Evolutionary conservation across 352 stramenopile genomes (phyloP).

Genomic region (Globisporangium ultimum): DNA sequence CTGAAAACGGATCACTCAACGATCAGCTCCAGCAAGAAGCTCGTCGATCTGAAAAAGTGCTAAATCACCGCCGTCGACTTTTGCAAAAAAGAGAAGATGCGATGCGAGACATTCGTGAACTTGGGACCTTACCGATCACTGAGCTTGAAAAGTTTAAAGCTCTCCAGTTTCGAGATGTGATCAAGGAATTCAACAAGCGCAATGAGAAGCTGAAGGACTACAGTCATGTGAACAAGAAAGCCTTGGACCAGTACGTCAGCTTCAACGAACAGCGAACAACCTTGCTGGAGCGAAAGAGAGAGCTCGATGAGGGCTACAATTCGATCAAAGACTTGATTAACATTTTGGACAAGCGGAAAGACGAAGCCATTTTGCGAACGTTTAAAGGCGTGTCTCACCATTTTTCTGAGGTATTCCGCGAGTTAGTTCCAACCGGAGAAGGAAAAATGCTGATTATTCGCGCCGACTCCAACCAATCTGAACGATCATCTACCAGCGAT

Average conservation of each 20-base stretch:
- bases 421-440: slow-evolving; percentile 96
- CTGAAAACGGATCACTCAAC: slow-evolving; percentile 55
- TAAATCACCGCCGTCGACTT: slow-evolving; percentile 74
- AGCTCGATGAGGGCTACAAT: slow-evolving; percentile 94
- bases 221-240: slow-evolving; percentile 99
- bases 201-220: slow-evolving; percentile 98
- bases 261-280: slow-evolving; percentile 93
- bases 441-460: slow-evolving; percentile 97
- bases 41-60: slow-evolving; percentile 77
- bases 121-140: slow-evolving; percentile 93
- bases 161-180: slow-evolving; percentile 88
- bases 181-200: slow-evolving; percentile 92
- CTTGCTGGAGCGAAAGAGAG: slow-evolving; percentile 93
- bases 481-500: slow-evolving; percentile 10
- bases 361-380: slow-evolving; percentile 98
- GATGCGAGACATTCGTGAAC: slow-evolving; percentile 95
- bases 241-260: slow-evolving; percentile 98
- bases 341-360: slow-evolving; percentile 94
- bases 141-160: slow-evolving; percentile 93
- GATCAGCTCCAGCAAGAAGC: slow-evolving; percentile 86
- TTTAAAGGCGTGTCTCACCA: slow-evolving; percentile 98
- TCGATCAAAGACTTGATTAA: slow-evolving; percentile 88
- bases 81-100: slow-evolving; percentile 92
- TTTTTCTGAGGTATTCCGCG: slow-evolving; percentile 98
- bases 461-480: slow-evolving; percentile 46